Evolutionary conservation across 352 stramenopile species (phyloP).

Genomic region (Pythium phragmitis): DNA sequence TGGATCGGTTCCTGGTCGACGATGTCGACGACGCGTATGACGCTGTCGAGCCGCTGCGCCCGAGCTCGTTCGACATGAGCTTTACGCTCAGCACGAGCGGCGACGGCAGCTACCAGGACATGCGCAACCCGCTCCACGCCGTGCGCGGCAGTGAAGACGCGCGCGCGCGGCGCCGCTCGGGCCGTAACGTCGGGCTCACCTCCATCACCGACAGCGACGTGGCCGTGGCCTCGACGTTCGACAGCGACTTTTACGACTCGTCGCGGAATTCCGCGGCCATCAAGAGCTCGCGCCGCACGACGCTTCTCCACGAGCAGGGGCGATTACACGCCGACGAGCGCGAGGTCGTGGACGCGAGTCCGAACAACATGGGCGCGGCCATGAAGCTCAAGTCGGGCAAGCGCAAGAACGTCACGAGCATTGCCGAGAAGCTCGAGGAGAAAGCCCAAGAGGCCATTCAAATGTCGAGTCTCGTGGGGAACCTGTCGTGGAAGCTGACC

Average conservation of each 20-base stretch:
- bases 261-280: not conserved
- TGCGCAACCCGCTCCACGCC: slow-evolving; percentile 23
- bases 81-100: slow-evolving; percentile 63
- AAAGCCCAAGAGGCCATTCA: slow-evolving; percentile 70
- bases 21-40: slow-evolving; percentile 81
- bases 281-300: slow-evolving; percentile 17
- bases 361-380: slow-evolving; percentile 14
- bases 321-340: slow-evolving; percentile 43
- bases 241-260: slow-evolving; percentile 2
- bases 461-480: slow-evolving; percentile 53
- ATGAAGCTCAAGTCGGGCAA: slow-evolving; percentile 30
- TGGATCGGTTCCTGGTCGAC: slow-evolving; percentile 84
- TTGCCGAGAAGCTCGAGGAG: slow-evolving; percentile 65
- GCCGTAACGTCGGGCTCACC: slow-evolving; percentile 11
- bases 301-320: slow-evolving; percentile 43
- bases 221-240: slow-evolving; percentile 2
- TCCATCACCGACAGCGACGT: slow-evolving; percentile 37
- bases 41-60: slow-evolving; percentile 78
- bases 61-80: slow-evolving; percentile 89
- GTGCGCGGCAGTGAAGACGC: slow-evolving; percentile 20
- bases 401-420: slow-evolving; percentile 45
- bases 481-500: slow-evolving; percentile 58
- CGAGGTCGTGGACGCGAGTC: slow-evolving; percentile 19
- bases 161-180: slow-evolving; percentile 24
- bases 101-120: slow-evolving; percentile 26